A percentile compares a stretch with the other conserved stretches of the same genome.
These are phyloP conservation scores for Phytophthora chlamydospora DNA, from an alignment of 352 stramenopile genomes.

Conservation along the genomic window DNA sequence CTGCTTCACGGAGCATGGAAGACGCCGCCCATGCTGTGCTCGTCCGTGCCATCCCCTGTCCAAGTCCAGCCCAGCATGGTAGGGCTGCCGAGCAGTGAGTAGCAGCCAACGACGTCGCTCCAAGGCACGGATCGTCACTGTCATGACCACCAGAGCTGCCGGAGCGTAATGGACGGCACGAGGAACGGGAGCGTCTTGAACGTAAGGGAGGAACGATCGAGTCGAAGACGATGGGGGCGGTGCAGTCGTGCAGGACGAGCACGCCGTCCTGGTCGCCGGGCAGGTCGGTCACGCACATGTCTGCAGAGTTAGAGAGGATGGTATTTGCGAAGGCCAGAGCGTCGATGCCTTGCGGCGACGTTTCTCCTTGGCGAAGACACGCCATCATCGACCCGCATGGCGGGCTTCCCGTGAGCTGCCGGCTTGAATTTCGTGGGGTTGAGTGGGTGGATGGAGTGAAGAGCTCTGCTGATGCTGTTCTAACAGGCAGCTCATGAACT, in stretches of 20 bases:
- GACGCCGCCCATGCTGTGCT: conserved; percentile 27
- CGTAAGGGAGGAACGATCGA: conserved; percentile 30
- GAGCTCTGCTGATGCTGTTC: too few relatives aligned
- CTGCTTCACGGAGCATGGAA: conserved; percentile 29
- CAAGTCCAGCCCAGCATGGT: conserved; percentile 28
- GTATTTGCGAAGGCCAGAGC: too few relatives aligned
- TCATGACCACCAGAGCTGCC: conserved; percentile 1
- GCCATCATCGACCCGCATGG: too few relatives aligned
- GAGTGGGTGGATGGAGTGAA: too few relatives aligned
- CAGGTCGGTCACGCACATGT: conserved; percentile 33
- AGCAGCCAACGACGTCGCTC: conserved; percentile 20
- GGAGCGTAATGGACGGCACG: not conserved
- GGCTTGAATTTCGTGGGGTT: too few relatives aligned
- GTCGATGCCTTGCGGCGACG: too few relatives aligned
- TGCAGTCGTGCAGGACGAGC: conserved; percentile 19
- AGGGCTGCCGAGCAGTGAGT: conserved; percentile 4
- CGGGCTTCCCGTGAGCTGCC: too few relatives aligned
- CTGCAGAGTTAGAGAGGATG: not conserved
- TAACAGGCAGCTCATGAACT: too few relatives aligned
- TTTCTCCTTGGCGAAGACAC: too few relatives aligned
- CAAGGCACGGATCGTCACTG: conserved; percentile 5
- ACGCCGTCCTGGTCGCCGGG: conserved; percentile 35
- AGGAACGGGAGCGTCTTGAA: not conserved
- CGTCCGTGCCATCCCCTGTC: conserved; percentile 22
- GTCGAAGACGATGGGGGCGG: conserved; percentile 27